Base-by-base conservation (phyloP, 75 land plant genomes). In the Cryptomeria japonica region DNA sequence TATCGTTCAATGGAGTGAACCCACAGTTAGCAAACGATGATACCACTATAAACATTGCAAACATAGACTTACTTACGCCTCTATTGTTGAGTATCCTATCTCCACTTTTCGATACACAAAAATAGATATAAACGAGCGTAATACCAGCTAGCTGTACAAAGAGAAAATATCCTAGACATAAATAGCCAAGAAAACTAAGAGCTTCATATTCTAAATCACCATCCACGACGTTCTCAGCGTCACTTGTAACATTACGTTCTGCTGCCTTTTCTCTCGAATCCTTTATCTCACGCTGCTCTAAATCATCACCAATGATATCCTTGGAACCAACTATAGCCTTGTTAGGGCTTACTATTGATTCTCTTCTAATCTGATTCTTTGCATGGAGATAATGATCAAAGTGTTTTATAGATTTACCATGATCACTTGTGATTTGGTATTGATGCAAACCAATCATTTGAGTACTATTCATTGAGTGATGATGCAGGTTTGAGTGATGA, bases 11-110 rank as follows among this genome's bases (percentile, higher is more conserved):
- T 2, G 94, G 96, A 13, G 92, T 70, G 53, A 92, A 93, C 14
- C 98, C 98, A 53, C 94, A 91, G 72, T 93, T 96, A 7, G 95
- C 86, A 73, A 97, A 97, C 5, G 95, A 87, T 0, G 97, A 96
- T 44, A 96, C 91, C 14, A 88, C 75, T 5, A 91, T 87, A 85
- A 95, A 96, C 37, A 94, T 51, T 37, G 93, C 87, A 53, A 92
- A 96, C 3, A 70, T 87, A 9, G n/a, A 10, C 6, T 1, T 15
- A 1, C 80, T 47, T 3, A 95, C 44, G 14, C 87, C 90, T 49
- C 94, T 95, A 38, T 14, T 85, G 34, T 88, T 44, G 16, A 95
- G 87, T 11, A 95, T 75, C 0, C 80, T 72, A 4, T 80, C 47
- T 44, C 92, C 92, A 76, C 89, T 80, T 28, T 89, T 51, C 56